Evolutionary conservation across 2,329 filamentous ascomycete species (phyloP).

Genomic region (Podosphaera xanthii): DNA sequence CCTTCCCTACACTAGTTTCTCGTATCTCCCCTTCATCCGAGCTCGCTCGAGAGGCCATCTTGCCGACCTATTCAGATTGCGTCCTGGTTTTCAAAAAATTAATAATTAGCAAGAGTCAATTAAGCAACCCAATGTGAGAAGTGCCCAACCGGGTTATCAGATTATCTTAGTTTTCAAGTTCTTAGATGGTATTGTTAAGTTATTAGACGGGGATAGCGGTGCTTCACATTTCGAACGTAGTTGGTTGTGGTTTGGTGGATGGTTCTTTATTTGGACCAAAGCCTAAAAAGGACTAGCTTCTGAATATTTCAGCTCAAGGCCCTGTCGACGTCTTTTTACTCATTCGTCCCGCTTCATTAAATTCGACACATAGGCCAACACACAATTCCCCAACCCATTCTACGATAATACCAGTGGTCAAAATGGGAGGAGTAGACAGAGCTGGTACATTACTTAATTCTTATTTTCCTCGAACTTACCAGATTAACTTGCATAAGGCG

Average conservation of each 20-base stretch:
- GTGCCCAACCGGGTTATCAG: constrained; percentile 16
- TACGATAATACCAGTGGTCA: constrained; percentile 18
- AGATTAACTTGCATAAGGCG: constrained; percentile 27
- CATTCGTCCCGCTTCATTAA: neutral
- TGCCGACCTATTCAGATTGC: constrained; percentile 10
- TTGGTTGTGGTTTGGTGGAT: too few relatives aligned
- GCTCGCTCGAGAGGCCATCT: constrained; percentile 32
- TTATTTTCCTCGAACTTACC: constrained; percentile 4
- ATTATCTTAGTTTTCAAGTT: neutral
- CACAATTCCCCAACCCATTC: neutral
- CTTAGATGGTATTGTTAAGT: neutral
- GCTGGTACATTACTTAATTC: constrained; percentile 26
- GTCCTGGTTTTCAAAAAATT: constrained; percentile 15
- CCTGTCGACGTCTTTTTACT: neutral
- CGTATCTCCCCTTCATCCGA: constrained; percentile 76
- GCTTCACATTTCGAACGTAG: too few relatives aligned
- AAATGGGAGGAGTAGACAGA: constrained; percentile 44
- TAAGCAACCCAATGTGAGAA: constrained; percentile 17
- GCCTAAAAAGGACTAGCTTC: neutral
- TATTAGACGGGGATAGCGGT: too few relatives aligned
- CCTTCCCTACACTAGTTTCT: constrained; percentile 58
- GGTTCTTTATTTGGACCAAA: too few relatives aligned
- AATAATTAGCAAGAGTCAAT: constrained; percentile 18
- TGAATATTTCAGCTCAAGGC: neutral
- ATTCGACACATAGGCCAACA: neutral